These are phyloP conservation scores for Gremmenia infestans DNA, from an alignment of 2,329 filamentous ascomycete species.

Conservation along the genomic window DNA sequence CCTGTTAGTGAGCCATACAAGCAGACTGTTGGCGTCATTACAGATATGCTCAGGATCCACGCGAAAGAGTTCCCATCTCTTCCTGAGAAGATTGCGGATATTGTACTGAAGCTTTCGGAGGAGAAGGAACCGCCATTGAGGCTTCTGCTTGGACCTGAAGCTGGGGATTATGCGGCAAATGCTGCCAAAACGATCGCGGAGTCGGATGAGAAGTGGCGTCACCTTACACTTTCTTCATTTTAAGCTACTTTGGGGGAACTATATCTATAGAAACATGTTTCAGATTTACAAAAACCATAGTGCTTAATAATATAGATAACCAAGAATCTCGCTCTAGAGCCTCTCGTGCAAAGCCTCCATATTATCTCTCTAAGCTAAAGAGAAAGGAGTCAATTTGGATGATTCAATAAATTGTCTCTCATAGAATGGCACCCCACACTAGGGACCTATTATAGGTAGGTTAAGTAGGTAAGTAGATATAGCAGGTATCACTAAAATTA, in stretches of 20 bases:
- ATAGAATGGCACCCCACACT: neutral
- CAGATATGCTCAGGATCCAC: slow-evolving; percentile 25
- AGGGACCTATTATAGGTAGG: too few species aligned
- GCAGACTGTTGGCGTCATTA: slow-evolving; percentile 34
- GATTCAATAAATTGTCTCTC: neutral
- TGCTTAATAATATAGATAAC: too few species aligned
- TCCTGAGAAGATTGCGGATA: slow-evolving; percentile 27
- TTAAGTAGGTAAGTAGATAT: too few species aligned
- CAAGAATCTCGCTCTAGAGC: neutral
- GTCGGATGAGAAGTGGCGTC: neutral
- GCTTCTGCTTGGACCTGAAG: slow-evolving; percentile 31
- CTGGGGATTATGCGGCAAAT: slow-evolving; percentile 1
- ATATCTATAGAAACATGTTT: too few species aligned
- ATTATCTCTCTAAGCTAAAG: neutral
- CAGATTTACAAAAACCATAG: too few species aligned
- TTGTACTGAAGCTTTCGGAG: slow-evolving; percentile 27
- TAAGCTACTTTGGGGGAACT: neutral
- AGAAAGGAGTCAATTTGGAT: neutral
- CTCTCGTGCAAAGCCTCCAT: neutral
- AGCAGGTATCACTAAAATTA: too few species aligned
- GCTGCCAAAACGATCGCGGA: neutral
- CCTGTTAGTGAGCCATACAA: slow-evolving; percentile 34
- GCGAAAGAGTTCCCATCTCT: slow-evolving; percentile 36
- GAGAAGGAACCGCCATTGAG: slow-evolving; percentile 30
- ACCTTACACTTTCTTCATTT: neutral